Base-by-base conservation (phyloP, 495 filamentous ascomycete species). In the Xylaria sp. region DNA sequence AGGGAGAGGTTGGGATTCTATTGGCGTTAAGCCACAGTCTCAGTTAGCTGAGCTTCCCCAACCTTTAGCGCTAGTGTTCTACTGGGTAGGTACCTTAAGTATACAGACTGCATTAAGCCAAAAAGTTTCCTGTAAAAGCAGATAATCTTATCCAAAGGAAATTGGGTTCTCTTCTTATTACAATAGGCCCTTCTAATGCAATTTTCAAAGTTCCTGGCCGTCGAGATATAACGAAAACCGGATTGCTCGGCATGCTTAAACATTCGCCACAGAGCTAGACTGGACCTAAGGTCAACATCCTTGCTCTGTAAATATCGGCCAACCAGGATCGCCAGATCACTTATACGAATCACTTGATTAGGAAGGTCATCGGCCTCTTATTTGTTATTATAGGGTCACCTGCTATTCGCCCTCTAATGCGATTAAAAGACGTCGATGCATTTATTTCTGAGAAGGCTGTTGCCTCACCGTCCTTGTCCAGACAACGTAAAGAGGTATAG, bases 291-390 rank as follows among this genome's bases (percentile, higher is more conserved):
- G n/a, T n/a, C 15, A 11, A 17, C 8, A 12, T 0, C 31, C 31
- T 21, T 19, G 57, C 33, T 21, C 5, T 29, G 29, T 11, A 9
- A 35, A 37, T 9, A 61, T 50, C 26, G 37, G 41, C 66, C 66
- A 68, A 68, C 53, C 53, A 53, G 53, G n/a, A 37, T 41, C 53
- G 15, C 26, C 15, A 35, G 52, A 46, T 68, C 37, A 53, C 52
- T 35, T 53, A 61, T 46, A 46, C 35, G 43, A 58, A 21, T 48
- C 24, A n/a, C 33, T 40, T 17, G 29, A 68, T 68, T 61, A 61
- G 66, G 66, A 68, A 68, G 66, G 66, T 53, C 21, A 68, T 31
- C 9, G 35, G 48, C 9, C 19, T 29, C 14, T 41, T 26, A 43
- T 1, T 37, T 24, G 21, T 43, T 26, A 43, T 26, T n/a, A 26